Evolutionary conservation across 2,329 filamentous ascomycete species (phyloP), one percentile per base, ranked within the genome.

Genomic region (Elsinoe australis): DNA sequence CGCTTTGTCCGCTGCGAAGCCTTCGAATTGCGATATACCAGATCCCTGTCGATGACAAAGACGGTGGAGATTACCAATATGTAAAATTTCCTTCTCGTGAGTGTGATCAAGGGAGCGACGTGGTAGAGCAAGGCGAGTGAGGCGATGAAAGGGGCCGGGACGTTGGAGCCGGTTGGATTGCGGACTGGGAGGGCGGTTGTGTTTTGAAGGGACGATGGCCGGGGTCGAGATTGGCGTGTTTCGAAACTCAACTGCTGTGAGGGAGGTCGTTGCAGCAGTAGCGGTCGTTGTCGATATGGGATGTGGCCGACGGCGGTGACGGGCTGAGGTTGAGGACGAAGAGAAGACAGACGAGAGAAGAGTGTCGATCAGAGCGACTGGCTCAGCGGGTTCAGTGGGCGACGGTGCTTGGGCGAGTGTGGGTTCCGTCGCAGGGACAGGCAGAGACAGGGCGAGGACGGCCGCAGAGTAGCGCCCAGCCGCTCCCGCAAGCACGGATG

Each of bases 161-260:
- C 33, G 31, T 35, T 48, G 32, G 14, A 18, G 22, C 32, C 26
- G 45, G 17, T 33, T 21, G 22, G 45, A n/a, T 35, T 33, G 44
- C 45, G 34, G 45, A 26, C 33, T 21, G 33, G 33, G 21, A 21
- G 42, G 22, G 24, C 31, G 44, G 33, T 36, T 26, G 17, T 22
- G n/a, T 22, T 34, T 48, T 6, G 7, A 29, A 29, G 26, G 26
- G 26, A 29, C 26, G 45, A 38, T 19, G 33, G 45, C 33, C 39
- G 39, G 39, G 26, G 39, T 32, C 39, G 39, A 44, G 34, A 48
- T 36, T 39, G 33, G 19, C 45, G 45, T 48, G 45, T 48, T 48
- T 48, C 45, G 45, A 39, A 48, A 19, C 19, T 29, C 45, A 48
- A 48, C 45, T 36, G 45, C 45, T 28, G 29, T n/a, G 39, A 5